phyloP scores from a whole-genome alignment of 202 grass and related monocot genomes.

The Zoysia matrella region DNA sequence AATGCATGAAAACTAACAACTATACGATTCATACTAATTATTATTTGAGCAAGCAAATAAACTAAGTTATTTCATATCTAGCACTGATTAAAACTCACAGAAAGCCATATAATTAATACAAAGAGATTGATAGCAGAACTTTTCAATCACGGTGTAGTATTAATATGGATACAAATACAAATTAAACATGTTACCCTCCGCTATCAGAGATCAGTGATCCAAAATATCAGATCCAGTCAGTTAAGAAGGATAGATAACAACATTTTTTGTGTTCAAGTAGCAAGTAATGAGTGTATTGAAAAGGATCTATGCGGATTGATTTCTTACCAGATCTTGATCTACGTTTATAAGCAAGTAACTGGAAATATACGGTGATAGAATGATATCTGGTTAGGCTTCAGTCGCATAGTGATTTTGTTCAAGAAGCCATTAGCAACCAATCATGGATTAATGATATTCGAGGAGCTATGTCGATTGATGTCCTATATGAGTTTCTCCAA shows the following conservation, averaged over 20 bases:
- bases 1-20: neutral
- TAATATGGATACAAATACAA: neutral
- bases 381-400: neutral
- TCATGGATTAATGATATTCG: too few relatives aligned
- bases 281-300: neutral
- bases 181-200: neutral
- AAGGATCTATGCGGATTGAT: neutral
- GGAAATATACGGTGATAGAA: neutral
- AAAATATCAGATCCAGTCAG: neutral
- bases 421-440: too few relatives aligned
- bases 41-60: neutral
- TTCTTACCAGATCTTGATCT: neutral
- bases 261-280: neutral
- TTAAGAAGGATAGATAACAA: neutral
- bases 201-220: neutral
- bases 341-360: neutral
- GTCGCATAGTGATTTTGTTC: neutral
- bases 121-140: slow-evolving; percentile 10
- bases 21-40: neutral
- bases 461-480: too few relatives aligned
- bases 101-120: neutral
- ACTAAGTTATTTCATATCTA: neutral
- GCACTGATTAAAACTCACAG: neutral
- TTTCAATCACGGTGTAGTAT: neutral
- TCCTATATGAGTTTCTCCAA: too few relatives aligned